Base-by-base conservation (phyloP, 768 basidiomycete species). In the Hydnum rufescens region DNA sequence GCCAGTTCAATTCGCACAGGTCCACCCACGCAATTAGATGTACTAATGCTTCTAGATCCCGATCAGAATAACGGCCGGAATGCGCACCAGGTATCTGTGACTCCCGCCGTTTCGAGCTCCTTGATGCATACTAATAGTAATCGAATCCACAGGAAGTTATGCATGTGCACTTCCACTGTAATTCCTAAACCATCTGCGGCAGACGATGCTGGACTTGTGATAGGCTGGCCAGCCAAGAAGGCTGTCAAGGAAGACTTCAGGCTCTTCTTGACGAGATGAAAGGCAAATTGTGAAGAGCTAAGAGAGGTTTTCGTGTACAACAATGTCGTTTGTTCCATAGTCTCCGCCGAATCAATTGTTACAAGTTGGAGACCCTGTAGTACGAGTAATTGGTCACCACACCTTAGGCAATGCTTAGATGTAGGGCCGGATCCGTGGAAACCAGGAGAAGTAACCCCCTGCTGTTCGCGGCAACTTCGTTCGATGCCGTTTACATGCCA, bases 221-320 rank as follows among this genome's bases (percentile, higher is more conserved):
- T 96, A 52, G 76, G 74, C 18, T 96, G 93, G 93, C 85, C 85
- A 1, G 63, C 70, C 1, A 67, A 77, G 64, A 60, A 67, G 28
- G 25, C 13, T 5, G 28, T 34, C 6, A 30, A 29, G 29, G 36
- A 39, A 13, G 13, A 39, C 13, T 39, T 39, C 13, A 39, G 22
- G 22, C 36, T 13, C 13, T 13, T 39, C 36, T 39, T 13, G 36
- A 39, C 13, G 36, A 39, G 22, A 39, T 39, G 13, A 39, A 39
- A 22, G 36, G 36, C 13, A 39, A 39, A 39, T 22, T 39, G 36
- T 39, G 22, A 39, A 39, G n/a, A n/a, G n/a, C n/a, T n/a, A n/a
- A n/a, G n/a, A n/a, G n/a, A n/a, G n/a, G n/a, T n/a, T n/a, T n/a
- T n/a, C n/a, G n/a, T n/a, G n/a, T n/a, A n/a, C n/a, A n/a, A n/a